Conservation (phyloP, 2,329 filamentous ascomycete species). For the Calonectria pteridis region DNA sequence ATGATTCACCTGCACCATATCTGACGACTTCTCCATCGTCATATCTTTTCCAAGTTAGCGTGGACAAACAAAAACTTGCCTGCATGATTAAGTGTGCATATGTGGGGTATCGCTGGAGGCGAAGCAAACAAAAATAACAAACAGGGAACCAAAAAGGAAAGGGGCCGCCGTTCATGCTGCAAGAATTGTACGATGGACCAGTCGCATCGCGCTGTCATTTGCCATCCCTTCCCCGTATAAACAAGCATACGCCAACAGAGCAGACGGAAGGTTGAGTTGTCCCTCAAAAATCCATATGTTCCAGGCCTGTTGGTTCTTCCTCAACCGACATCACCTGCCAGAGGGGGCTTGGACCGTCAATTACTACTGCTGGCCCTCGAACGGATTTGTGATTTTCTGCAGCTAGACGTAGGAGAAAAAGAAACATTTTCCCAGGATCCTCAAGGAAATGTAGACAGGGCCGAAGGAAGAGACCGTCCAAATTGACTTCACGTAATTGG, state of each 20-base stretch:
- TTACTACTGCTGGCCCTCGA: not conserved
- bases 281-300: not conserved
- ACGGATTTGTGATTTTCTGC: not conserved
- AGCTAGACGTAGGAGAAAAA: not conserved
- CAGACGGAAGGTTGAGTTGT: not conserved
- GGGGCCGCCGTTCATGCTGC: not conserved
- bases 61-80: not conserved
- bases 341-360: not conserved
- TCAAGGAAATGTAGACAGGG: not conserved
- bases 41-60: slow-evolving; percentile 56
- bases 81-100: not conserved
- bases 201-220: not conserved
- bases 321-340: not conserved
- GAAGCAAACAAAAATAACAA: slow-evolving; percentile 22
- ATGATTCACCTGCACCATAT: slow-evolving; percentile 72
- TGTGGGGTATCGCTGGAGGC: slow-evolving; percentile 10
- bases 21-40: slow-evolving; percentile 73
- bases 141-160: not conserved
- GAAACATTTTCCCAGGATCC: not conserved
- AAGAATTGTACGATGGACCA: not conserved
- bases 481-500: not conserved
- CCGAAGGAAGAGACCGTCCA: not conserved
- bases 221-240: not conserved
- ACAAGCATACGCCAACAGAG: not conserved
- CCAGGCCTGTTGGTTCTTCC: not conserved